Evolutionary conservation across 768 basidiomycete species (phyloP), one percentile per base, ranked within the genome.

Genomic region (Mycena metata): DNA sequence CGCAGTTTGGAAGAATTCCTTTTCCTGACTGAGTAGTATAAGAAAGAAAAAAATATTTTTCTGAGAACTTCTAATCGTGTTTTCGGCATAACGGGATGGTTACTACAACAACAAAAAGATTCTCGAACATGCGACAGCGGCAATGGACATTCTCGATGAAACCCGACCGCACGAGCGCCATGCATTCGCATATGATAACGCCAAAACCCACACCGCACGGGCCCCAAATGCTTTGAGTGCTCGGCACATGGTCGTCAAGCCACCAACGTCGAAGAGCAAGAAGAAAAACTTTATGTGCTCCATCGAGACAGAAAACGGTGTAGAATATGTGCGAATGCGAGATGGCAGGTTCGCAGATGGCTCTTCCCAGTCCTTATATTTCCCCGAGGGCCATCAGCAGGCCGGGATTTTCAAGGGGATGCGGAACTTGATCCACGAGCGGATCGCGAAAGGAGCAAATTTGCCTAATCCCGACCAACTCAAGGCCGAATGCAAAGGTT

Each of bases 331-430:
- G 1, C 42, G 24, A 17, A 58, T n/a, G n/a, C n/a, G n/a, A n/a
- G n/a, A n/a, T n/a, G n/a, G n/a, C n/a, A n/a, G n/a, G n/a, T n/a
- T n/a, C 46, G 57, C 24, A 45, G 57, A 58, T 19, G 57, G 42
- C 24, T 45, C 57, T 36, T 26, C 57, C 5, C 57, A 45, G 4
- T 4, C 41, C 3, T 30, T 58, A 9, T 60, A 60, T 36, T 50
- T 49, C 23, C 35, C 46, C 21, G 46, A 49, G 3, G 47, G 47
- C 30, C 46, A 36, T 6, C 57, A 13, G 2, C 41, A 46, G 17
- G 57, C 57, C 23, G 57, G 57, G 2, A 46, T 58, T 11, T 60
- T 60, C 35, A 60, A 60, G 15, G 59, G 59, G 9, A 60, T 60
- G 59, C n/a, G 11, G 11, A 50, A 19, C 23, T 26, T 60, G 46